Base-by-base conservation (phyloP, 2,329 filamentous ascomycete genomes). In the Phyllosticta ampelicida region DNA sequence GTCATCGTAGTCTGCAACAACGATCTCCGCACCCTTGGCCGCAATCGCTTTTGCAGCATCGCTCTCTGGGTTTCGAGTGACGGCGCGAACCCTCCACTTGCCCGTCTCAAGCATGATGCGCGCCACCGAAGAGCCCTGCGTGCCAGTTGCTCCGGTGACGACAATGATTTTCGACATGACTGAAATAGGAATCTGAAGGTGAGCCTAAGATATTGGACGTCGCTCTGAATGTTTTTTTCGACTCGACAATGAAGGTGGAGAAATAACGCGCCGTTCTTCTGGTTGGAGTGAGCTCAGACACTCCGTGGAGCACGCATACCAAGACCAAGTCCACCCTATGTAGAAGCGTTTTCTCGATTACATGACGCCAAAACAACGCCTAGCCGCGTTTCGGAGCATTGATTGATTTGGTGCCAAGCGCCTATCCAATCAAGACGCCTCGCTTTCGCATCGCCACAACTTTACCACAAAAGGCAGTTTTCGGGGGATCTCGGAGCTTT, bases 71-170 rank as follows among this genome's bases (percentile, higher is more conserved):
- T 68, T 66, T 18, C 65, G 60, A 2, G 66, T 67, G n/a, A 68
- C 63, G 9, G 57, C 64, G 9, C 65, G 60, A 29, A 68, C 61
- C 51, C 61, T 61, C 62, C 62, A 68, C 10, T 58, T 59, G 13
- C 59, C 60, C 13, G 62, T 63, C 48, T 65, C 61, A 10, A 66
- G 60, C 9, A 66, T 26, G 8, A 54, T 48, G 20, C 60, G 60
- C 18, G 61, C 64, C 3, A 67, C 63, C 11, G 61, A 61, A 5
- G 63, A 63, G 21, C 66, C 66, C 44, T 66, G 65, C 5, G 59
- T 69, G 30, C 67, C 65, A 0, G 67, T 69, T 5, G 66, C 67
- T 10, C 67, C 67, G 0, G 65, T 66, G 1, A 69, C 65, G 13
- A 63, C 67, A 11, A 69, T 64, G 21, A 61, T 65, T 51, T 52